Percentiles rank a stretch among this genome's conserved stretches.
Evolutionary conservation across 768 basidiomycete species (phyloP).

Genomic region (Podaxis carcinomalis): DNA sequence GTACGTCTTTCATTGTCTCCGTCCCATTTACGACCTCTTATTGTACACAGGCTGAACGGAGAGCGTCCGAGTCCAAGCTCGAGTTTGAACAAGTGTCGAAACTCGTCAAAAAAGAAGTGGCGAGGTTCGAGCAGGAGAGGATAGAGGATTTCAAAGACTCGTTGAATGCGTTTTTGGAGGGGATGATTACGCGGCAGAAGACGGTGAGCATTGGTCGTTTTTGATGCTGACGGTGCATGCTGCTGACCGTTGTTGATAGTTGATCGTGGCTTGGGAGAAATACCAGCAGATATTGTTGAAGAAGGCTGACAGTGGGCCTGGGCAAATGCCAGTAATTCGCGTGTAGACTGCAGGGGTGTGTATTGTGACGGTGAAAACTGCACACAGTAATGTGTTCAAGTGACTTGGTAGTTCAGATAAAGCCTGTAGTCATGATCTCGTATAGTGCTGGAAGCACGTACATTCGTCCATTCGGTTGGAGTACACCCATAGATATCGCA

Average conservation of each 20-base stretch:
- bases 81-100: slow-evolving; percentile 90
- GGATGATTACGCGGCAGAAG: slow-evolving; percentile 83
- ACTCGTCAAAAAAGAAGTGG: slow-evolving; percentile 84
- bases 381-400: neutral
- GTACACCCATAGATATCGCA: neutral
- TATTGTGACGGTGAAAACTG: neutral
- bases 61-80: slow-evolving; percentile 74
- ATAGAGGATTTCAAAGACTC: slow-evolving; percentile 89
- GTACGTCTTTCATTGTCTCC: slow-evolving; percentile 32
- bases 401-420: neutral
- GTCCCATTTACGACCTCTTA: neutral
- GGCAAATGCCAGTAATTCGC: slow-evolving; percentile 1
- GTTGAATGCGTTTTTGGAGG: slow-evolving; percentile 79
- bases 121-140: slow-evolving; percentile 89
- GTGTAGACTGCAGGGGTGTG: neutral
- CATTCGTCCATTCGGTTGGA: too few species aligned
- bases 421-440: too few species aligned
- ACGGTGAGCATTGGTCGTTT: slow-evolving; percentile 40
- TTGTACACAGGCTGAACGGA: slow-evolving; percentile 68
- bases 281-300: slow-evolving; percentile 74
- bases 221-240: neutral
- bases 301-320: slow-evolving; percentile 24
- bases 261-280: slow-evolving; percentile 76
- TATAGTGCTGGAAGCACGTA: too few species aligned
- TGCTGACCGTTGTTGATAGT: slow-evolving; percentile 31